Conservation (phyloP, 1,284 basidiomycete genomes). For the Cutaneotrichosporon cavernicola region DNA sequence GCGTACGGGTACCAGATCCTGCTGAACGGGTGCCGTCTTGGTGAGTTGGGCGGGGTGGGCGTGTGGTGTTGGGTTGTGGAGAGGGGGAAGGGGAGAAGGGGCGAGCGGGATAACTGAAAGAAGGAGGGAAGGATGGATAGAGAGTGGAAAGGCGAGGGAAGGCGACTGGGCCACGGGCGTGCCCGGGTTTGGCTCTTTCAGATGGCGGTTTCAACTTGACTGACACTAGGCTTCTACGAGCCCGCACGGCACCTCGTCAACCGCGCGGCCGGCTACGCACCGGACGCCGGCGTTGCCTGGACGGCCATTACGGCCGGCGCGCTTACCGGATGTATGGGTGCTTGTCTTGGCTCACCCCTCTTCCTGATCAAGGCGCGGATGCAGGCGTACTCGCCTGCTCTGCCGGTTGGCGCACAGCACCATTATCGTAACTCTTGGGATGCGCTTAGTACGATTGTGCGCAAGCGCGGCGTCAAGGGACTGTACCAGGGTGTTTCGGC, state of each 20-base stretch:
- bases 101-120: too few species aligned
- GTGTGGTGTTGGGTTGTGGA: too few species aligned
- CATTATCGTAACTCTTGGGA: constrained; percentile 80
- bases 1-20: constrained; percentile 96
- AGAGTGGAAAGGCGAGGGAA: too few species aligned
- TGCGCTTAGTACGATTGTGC: constrained; percentile 76
- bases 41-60: constrained; percentile 53
- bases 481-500: constrained; percentile 88
- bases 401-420: constrained; percentile 94
- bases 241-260: constrained; percentile 78
- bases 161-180: too few species aligned
- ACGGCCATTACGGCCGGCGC: constrained; percentile 84
- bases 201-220: neutral
- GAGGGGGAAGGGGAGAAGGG: too few species aligned
- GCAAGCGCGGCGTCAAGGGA: constrained; percentile 73
- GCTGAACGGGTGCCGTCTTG: constrained; percentile 90
- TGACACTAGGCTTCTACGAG: constrained; percentile 80
- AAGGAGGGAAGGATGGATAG: too few species aligned
- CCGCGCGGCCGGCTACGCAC: constrained; percentile 63
- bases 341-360: constrained; percentile 85
- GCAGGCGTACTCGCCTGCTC: constrained; percentile 90
- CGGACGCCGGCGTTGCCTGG: constrained; percentile 65
- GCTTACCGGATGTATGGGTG: constrained; percentile 82
- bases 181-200: too few species aligned
- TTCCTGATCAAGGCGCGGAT: constrained; percentile 97